Evolutionary conservation across 805 yeast species (phyloP), one percentile per base, ranked within the genome.

Genomic region (Phaffomyces opuntiae): DNA sequence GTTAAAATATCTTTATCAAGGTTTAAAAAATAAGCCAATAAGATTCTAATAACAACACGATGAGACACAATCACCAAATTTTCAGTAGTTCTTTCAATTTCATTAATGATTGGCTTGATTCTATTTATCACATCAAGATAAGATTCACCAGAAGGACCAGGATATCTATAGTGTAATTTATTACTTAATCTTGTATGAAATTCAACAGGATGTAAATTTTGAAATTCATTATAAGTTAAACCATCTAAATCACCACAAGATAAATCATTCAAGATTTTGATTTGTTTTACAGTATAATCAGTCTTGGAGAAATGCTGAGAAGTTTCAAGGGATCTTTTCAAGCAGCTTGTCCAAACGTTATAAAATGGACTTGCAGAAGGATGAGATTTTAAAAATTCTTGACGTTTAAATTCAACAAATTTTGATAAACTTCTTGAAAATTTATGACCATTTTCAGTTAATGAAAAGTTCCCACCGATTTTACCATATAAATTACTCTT

Each of bases 61-160:
- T 91, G 99, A 2, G 96, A 81, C 0, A 91, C 76, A 21, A 91
- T 75, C 39, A 90, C 66, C 32, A 88, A 77, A 62, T 90, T 95
- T 56, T 88, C 95, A 9, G 87, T 83, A 38, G 95, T 87, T 52
- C 99, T 73, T 62, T 91, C 99, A 41, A 93, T 77, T 63, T 91
- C 99, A 12, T 88, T 88, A 51, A 91, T 91, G 17, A 91, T 78
- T 1, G 97, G 95, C 49, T 95, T 74, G 46, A 91, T 72, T 50
- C 99, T 73, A 53, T 89, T 87, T 58, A 93, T 83, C 12, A 93
- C 99, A 65, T 91, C 98, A 54, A 91, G 67, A 56, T 91, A 91
- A 0, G 96, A 86, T 64, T 91, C 99, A 16, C 99, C 99, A 8
- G 98, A 97, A 42, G 88, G 86, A 5, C 99, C 99, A 1, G 98